Conservation (phyloP, 371 early-diverging fungal genomes). For the Saksenaea vasiformis region DNA sequence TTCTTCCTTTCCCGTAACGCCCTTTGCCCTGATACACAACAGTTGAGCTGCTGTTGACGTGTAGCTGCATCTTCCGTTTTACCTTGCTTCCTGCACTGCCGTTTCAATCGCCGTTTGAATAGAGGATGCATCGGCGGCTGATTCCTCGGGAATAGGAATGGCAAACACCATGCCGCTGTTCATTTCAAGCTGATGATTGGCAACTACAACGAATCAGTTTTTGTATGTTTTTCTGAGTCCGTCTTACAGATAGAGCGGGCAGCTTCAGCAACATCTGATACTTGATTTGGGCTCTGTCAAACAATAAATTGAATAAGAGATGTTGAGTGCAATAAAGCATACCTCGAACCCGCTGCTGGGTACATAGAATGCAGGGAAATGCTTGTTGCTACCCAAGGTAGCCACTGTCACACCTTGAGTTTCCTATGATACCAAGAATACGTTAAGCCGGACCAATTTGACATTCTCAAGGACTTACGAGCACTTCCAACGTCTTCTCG, state of each 20-base stretch:
- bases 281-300: slow-evolving; percentile 62
- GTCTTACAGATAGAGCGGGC: slow-evolving; percentile 65
- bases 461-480: slow-evolving; percentile 38
- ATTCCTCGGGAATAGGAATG: slow-evolving; percentile 82
- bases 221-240: neutral
- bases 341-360: slow-evolving; percentile 72
- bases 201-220: slow-evolving; percentile 36
- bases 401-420: slow-evolving; percentile 93
- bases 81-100: slow-evolving; percentile 73
- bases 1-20: slow-evolving; percentile 81
- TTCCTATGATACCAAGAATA: slow-evolving; percentile 48
- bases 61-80: slow-evolving; percentile 6
- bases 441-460: neutral
- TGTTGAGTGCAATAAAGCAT: neutral
- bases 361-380: slow-evolving; percentile 92
- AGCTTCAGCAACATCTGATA: slow-evolving; percentile 61
- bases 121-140: slow-evolving; percentile 60
- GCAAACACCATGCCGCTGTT: slow-evolving; percentile 86
- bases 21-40: slow-evolving; percentile 33
- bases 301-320: neutral
- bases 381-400: slow-evolving; percentile 61
- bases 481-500: slow-evolving; percentile 83
- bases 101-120: slow-evolving; percentile 72
- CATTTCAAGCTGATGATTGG: slow-evolving; percentile 67
- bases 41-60: neutral